Base-by-base conservation (phyloP, 164 flowering plant species). In the Aristolochia fimbriata region DNA sequence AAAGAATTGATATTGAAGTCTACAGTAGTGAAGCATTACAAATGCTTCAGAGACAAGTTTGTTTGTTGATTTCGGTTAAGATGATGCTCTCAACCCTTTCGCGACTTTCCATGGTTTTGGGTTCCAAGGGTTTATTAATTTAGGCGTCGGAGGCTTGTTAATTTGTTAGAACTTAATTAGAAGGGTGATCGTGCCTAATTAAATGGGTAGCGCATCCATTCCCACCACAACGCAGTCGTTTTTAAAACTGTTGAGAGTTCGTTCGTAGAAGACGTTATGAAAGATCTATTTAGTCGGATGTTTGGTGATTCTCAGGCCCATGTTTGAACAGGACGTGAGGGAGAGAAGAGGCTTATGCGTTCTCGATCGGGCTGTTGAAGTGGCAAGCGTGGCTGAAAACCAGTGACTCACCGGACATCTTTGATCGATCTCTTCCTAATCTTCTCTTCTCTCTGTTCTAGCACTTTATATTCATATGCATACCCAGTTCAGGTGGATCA, bases 381-480 rank as follows among this genome's bases (percentile, higher is more conserved):
- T 51, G 63, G 63, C 63, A 51, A 61, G n/a, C 56, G 48, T 14
- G 50, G 20, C 49, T 21, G 63, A 61, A 61, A 61, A 61, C 63
- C 15, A 9, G 17, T 15, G 25, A 7, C 27, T 50, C 30, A 60
- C 54, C 63, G 27, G 27, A 49, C 63, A 17, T 19, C 55, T 37
- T 6, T 31, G 15, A 46, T 16, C 47, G 10, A 16, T 27, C 47
- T 33, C 48, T 21, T 47, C 21, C 2, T 59, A 22, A n/a, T n/a
- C n/a, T n/a, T 19, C 27, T 47, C 62, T 27, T 27, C 30, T 27
- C 5, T 27, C 3, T n/a, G n/a, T n/a, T 5, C 30, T 5, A 27
- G 2, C 30, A 2, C 30, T 27, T 27, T 27, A 27, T 27, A 27
- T n/a, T n/a, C n/a, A n/a, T 27, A 27, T 27, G 5, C 30, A 27